phyloP scores from a whole-genome alignment of 2,329 filamentous ascomycete genomes.

The Fusarium haematococcum region DNA sequence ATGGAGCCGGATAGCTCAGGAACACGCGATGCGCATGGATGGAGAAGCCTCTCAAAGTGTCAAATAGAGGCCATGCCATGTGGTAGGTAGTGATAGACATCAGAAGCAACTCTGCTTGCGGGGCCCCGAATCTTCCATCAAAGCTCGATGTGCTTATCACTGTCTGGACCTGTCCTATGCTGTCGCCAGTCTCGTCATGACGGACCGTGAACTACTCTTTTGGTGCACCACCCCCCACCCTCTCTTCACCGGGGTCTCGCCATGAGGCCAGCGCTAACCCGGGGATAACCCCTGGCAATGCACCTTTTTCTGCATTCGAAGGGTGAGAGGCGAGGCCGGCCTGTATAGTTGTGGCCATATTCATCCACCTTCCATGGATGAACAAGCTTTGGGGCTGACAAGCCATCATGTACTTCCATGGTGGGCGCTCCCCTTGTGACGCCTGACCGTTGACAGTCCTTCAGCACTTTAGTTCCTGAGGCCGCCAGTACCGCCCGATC shows the following conservation, averaged over 20 bases:
- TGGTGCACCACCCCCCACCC: constrained; percentile 22
- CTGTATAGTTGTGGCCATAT: background rate
- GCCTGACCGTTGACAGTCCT: background rate
- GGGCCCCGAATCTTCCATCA: background rate
- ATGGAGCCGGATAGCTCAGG: constrained; percentile 3
- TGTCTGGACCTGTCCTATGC: background rate
- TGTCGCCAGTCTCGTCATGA: background rate
- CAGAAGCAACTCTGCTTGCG: background rate
- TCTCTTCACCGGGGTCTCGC: constrained; percentile 16
- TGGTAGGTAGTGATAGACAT: background rate
- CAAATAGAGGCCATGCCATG: background rate
- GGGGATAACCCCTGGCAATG: background rate
- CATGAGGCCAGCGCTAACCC: constrained; percentile 21
- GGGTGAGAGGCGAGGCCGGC: constrained; percentile 1
- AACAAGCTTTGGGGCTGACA: background rate
- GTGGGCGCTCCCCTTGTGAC: background rate
- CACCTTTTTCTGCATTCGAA: constrained; percentile 24
- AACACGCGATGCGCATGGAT: background rate
- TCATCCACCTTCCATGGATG: background rate
- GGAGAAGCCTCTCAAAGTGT: background rate
- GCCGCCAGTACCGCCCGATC: constrained; percentile 1
- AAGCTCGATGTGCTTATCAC: background rate
- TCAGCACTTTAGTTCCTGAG: background rate
- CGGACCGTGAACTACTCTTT: constrained; percentile 2
- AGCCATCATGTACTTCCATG: background rate